Conservation (phyloP, 495 filamentous ascomycete genomes). For the Xylaria palmicola region DNA sequence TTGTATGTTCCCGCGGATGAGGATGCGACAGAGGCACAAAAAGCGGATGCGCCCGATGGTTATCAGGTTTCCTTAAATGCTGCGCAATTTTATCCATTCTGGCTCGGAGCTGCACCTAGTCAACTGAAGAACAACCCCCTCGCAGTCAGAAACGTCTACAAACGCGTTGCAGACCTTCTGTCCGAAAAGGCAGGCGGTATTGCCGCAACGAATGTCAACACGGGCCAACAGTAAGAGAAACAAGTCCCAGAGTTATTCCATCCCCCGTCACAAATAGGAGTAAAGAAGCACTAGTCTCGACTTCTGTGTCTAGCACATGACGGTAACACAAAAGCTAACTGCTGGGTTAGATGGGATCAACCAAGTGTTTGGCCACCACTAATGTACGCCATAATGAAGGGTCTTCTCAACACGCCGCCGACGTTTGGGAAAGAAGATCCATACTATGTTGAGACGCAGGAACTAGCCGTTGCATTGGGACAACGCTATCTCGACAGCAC, state of each 20-base stretch:
- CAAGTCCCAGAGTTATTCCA: neutral
- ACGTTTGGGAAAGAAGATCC: constrained; percentile 47
- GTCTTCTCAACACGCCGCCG: constrained; percentile 44
- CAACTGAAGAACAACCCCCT: constrained; percentile 45
- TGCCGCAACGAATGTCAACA: constrained; percentile 43
- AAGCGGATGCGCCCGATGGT: constrained; percentile 34
- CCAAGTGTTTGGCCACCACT: constrained; percentile 53
- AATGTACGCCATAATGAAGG: constrained; percentile 48
- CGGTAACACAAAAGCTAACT: neutral
- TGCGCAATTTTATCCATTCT: constrained; percentile 52
- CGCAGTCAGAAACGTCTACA: constrained; percentile 41
- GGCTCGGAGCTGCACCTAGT: constrained; percentile 48
- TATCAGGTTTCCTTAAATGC: constrained; percentile 41
- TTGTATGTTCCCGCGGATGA: constrained; percentile 39
- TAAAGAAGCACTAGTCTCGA: neutral
- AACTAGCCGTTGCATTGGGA: constrained; percentile 40
- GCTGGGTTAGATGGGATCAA: constrained; percentile 40
- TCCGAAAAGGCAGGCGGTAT: constrained; percentile 41
- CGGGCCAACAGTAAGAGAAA: constrained; percentile 43
- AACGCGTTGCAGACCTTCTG: constrained; percentile 36
- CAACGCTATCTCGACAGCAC: constrained; percentile 52
- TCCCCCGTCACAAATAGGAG: neutral
- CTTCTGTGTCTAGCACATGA: neutral
- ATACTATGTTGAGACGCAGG: constrained; percentile 38
- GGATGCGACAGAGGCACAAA: constrained; percentile 33